Evolutionary conservation across 805 yeast genomes (phyloP).

Genomic region (Yamadazyma endophytica): DNA sequence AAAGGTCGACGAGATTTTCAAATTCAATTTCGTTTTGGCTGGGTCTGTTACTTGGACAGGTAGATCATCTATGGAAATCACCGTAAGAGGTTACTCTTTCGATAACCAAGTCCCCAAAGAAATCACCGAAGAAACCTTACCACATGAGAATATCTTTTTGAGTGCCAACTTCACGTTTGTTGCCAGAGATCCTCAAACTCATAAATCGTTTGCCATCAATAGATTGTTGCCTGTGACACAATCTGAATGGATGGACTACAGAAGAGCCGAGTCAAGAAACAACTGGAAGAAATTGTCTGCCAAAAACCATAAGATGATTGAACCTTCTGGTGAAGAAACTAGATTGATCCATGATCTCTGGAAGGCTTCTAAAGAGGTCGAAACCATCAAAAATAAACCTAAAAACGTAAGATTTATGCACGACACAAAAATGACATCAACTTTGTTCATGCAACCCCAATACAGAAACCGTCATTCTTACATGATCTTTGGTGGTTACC

Average conservation of each 20-base stretch:
- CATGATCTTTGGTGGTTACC: constrained; percentile 93
- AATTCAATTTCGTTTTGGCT: constrained; percentile 74
- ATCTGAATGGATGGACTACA: constrained; percentile 76
- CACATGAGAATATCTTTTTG: constrained; percentile 66
- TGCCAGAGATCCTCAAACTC: constrained; percentile 92
- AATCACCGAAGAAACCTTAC: constrained; percentile 54
- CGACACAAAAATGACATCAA: constrained; percentile 66
- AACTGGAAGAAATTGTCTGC: constrained; percentile 81
- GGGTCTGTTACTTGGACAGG: constrained; percentile 97
- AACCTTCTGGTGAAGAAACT: constrained; percentile 69
- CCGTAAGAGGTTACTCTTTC: constrained; percentile 81
- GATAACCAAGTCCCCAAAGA: constrained; percentile 50
- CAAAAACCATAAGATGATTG: constrained; percentile 53
- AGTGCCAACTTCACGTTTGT: constrained; percentile 94
- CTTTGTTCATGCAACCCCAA: constrained; percentile 93
- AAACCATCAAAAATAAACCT: constrained; percentile 14
- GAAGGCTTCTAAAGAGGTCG: constrained; percentile 34
- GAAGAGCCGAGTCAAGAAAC: constrained; percentile 86
- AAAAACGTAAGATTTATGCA: constrained; percentile 55
- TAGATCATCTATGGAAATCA: constrained; percentile 90
- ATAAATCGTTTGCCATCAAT: constrained; percentile 83
- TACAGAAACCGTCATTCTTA: constrained; percentile 91
- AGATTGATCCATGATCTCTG: constrained; percentile 74
- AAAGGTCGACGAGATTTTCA: constrained; percentile 72
- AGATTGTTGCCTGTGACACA: constrained; percentile 71